phyloP scores from a whole-genome alignment of 2,329 filamentous ascomycete species.

The Fusarium mangiferae region DNA sequence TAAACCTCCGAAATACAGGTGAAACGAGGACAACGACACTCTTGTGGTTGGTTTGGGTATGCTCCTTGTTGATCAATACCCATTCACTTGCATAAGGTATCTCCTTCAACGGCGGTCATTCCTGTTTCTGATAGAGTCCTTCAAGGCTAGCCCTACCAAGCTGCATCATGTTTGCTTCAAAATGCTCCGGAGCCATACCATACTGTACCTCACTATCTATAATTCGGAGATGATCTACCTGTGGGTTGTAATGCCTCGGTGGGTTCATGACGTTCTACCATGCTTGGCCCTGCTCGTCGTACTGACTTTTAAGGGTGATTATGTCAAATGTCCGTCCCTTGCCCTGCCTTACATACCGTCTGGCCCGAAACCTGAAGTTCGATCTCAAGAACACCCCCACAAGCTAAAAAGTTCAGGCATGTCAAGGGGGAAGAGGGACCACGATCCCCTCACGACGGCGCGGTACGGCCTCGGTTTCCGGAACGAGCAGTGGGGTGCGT shows the following conservation, averaged over 20 bases:
- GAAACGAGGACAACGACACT: constrained; percentile 13
- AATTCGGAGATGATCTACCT: constrained; percentile 4
- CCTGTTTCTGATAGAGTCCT: constrained; percentile 11
- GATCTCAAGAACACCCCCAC: constrained; percentile 2
- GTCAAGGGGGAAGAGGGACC: constrained; percentile 1
- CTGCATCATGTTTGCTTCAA: not conserved
- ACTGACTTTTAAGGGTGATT: not conserved
- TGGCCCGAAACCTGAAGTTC: constrained; percentile 1
- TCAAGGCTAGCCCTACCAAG: constrained; percentile 27
- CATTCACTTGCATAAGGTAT: not conserved
- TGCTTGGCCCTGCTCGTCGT: not conserved
- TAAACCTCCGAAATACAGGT: constrained; percentile 17
- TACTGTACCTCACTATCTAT: not conserved
- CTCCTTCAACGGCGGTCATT: not conserved
- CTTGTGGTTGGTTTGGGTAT: constrained; percentile 1
- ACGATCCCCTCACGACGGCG: constrained; percentile 17
- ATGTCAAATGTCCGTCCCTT: not conserved
- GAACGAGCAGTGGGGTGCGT: constrained; percentile 43
- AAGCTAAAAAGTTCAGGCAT: not conserved
- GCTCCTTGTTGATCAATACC: constrained; percentile 8
- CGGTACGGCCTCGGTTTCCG: constrained; percentile 33
- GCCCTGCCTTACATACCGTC: constrained; percentile 9
- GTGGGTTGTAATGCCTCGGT: not conserved
- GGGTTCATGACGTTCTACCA: constrained; percentile 7
- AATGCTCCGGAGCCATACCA: not conserved